Conservation (phyloP, 1,284 basidiomycete species). For the Cystobasidium pallidum region DNA sequence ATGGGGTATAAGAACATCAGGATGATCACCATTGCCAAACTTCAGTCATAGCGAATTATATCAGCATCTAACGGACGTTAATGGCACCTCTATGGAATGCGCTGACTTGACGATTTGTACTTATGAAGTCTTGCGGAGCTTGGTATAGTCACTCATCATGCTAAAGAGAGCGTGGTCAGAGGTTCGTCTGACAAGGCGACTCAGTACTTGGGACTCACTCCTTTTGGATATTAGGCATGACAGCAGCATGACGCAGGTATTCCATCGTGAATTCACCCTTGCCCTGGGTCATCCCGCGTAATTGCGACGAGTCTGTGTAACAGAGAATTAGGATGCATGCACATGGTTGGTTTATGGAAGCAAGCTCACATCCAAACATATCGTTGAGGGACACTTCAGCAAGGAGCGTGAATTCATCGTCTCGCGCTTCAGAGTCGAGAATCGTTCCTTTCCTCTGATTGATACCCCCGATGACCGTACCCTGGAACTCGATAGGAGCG, state of each 20-base stretch:
- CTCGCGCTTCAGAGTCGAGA: slow-evolving; percentile 91
- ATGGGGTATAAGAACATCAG: too few relatives aligned
- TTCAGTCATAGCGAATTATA: neutral
- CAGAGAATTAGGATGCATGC: neutral
- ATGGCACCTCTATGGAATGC: neutral
- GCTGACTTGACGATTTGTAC: neutral
- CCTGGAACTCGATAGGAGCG: slow-evolving; percentile 95
- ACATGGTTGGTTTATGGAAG: neutral
- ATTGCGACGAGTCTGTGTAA: slow-evolving; percentile 69
- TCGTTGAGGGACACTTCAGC: slow-evolving; percentile 96
- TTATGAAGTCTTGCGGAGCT: slow-evolving; percentile 36
- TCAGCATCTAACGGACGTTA: neutral
- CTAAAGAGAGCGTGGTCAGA: slow-evolving; percentile 7
- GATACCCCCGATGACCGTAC: slow-evolving; percentile 89
- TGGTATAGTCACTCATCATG: slow-evolving; percentile 41
- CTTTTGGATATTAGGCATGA: slow-evolving; percentile 84
- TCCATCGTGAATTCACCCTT: slow-evolving; percentile 66
- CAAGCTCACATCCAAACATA: slow-evolving; percentile 81
- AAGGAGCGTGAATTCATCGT: slow-evolving; percentile 91
- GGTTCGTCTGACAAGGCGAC: neutral
- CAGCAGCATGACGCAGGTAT: slow-evolving; percentile 67
- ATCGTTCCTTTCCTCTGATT: slow-evolving; percentile 94
- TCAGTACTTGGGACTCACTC: slow-evolving; percentile 67
- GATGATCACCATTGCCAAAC: too few relatives aligned
- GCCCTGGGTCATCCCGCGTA: slow-evolving; percentile 92